A percentile compares a stretch with the other conserved stretches of the same genome.
phyloP scores from a whole-genome alignment of 805 yeast genomes.

The Zygosaccharomyces kombuchaensis region DNA sequence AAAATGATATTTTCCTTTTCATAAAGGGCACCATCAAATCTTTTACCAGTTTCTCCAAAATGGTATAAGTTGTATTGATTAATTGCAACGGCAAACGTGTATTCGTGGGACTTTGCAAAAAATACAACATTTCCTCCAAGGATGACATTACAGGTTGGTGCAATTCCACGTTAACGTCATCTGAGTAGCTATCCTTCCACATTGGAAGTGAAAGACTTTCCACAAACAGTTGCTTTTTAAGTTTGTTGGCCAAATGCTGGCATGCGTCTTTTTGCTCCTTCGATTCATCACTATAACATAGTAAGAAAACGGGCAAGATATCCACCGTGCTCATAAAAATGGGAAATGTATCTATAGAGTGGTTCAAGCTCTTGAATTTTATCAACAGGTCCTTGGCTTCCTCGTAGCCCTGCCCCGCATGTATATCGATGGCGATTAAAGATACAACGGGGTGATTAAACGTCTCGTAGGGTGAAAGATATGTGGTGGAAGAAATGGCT shows the following conservation, averaged over 20 bases:
- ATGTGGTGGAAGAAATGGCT: slow-evolving; percentile 50
- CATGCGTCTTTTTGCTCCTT: slow-evolving; percentile 44
- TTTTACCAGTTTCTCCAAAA: slow-evolving; percentile 20
- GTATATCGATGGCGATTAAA: slow-evolving; percentile 54
- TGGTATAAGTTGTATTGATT: slow-evolving; percentile 26
- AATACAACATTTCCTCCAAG: slow-evolving; percentile 22
- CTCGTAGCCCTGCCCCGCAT: slow-evolving; percentile 36
- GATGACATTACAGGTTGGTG: slow-evolving; percentile 35
- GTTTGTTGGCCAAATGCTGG: slow-evolving; percentile 36
- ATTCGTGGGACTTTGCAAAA: slow-evolving; percentile 11
- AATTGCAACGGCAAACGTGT: slow-evolving; percentile 20
- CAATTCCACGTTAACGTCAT: slow-evolving; percentile 15
- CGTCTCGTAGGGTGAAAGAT: slow-evolving; percentile 73
- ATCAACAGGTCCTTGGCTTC: slow-evolving; percentile 56
- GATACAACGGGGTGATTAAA: slow-evolving; percentile 84
- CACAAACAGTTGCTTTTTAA: slow-evolving; percentile 41
- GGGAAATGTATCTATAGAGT: slow-evolving; percentile 44
- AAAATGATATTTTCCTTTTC: slow-evolving; percentile 71
- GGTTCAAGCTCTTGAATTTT: slow-evolving; percentile 43
- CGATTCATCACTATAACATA: slow-evolving; percentile 44
- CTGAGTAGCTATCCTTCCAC: slow-evolving; percentile 19
- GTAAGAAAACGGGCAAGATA: slow-evolving; percentile 50
- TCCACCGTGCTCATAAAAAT: slow-evolving; percentile 61
- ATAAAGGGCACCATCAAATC: slow-evolving; percentile 62
- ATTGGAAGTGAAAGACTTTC: slow-evolving; percentile 33